Evolutionary conservation across 139 green algal genomes (phyloP).

Genomic region (Penium margaritaceum): DNA sequence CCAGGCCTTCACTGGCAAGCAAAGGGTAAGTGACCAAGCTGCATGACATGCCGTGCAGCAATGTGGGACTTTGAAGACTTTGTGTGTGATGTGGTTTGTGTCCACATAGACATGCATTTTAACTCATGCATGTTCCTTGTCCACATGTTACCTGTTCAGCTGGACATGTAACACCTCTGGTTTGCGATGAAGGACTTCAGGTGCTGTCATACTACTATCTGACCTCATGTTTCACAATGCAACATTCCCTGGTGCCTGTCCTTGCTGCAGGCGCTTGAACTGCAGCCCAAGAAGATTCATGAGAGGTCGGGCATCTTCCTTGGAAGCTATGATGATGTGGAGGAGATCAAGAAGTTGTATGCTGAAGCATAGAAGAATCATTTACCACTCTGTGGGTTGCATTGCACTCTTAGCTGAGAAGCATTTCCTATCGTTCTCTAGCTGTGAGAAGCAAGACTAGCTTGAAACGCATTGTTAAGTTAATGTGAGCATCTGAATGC

Average conservation of each 20-base stretch:
- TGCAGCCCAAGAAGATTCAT: conserved; percentile 59
- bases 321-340: conserved; percentile 80
- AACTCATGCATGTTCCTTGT: background rate
- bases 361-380: no score
- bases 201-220: background rate
- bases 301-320: conserved; percentile 67
- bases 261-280: conserved; percentile 55
- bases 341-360: conserved; percentile 41
- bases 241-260: background rate
- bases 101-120: background rate
- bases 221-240: background rate
- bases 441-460: no score
- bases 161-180: background rate
- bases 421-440: no score
- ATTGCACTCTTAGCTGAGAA: no score
- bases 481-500: no score
- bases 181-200: background rate
- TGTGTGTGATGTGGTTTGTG: background rate
- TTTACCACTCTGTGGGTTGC: no score
- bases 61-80: background rate
- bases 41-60: background rate
- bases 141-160: background rate
- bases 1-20: conserved; percentile 53
- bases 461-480: no score
- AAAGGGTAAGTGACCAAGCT: conserved; percentile 50